Percentiles rank a stretch among this genome's conserved stretches.
Conservation (phyloP, 345 rosid species). For the Camelina laxa region DNA sequence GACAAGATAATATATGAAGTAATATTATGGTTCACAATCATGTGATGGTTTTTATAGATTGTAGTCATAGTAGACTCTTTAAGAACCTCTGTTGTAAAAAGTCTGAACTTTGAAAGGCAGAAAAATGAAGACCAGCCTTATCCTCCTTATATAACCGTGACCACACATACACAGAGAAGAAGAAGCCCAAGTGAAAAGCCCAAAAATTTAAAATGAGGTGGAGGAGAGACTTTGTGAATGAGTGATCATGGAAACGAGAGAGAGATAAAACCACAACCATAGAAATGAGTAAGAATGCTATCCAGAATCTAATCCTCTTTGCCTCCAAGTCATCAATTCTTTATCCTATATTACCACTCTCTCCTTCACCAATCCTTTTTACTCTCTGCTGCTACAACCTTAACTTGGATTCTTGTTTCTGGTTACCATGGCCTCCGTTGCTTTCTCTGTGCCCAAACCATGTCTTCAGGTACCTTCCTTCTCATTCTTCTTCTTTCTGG, state of each 20-base stretch:
- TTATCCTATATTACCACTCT: slow-evolving; percentile 34
- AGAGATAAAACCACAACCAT: slow-evolving; percentile 38
- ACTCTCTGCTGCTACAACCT: slow-evolving; percentile 32
- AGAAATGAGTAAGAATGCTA: slow-evolving; percentile 52
- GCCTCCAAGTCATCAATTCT: slow-evolving; percentile 38
- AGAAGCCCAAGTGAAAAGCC: slow-evolving; percentile 41
- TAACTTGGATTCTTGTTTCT: slow-evolving; percentile 12
- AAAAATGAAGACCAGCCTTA: slow-evolving; percentile 10
- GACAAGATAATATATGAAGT: no score
- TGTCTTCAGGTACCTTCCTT: slow-evolving; percentile 62
- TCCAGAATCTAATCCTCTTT: slow-evolving; percentile 81
- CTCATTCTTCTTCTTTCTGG: neutral
- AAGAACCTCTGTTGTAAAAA: neutral
- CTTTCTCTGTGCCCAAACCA: slow-evolving; percentile 83
- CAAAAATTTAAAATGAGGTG: slow-evolving; percentile 26
- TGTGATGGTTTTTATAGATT: no score
- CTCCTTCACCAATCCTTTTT: slow-evolving; percentile 16
- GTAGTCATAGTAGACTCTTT: no score
- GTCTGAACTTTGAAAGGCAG: slow-evolving; percentile 16
- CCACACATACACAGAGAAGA: slow-evolving; percentile 18
- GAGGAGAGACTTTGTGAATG: slow-evolving; percentile 9
- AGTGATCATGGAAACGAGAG: slow-evolving; percentile 37
- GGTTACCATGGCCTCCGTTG: slow-evolving; percentile 76
- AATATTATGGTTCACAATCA: no score
- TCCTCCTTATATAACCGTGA: slow-evolving; percentile 1